Conservation (phyloP, 2,329 filamentous ascomycete genomes). For the Monilinia aucupariae region DNA sequence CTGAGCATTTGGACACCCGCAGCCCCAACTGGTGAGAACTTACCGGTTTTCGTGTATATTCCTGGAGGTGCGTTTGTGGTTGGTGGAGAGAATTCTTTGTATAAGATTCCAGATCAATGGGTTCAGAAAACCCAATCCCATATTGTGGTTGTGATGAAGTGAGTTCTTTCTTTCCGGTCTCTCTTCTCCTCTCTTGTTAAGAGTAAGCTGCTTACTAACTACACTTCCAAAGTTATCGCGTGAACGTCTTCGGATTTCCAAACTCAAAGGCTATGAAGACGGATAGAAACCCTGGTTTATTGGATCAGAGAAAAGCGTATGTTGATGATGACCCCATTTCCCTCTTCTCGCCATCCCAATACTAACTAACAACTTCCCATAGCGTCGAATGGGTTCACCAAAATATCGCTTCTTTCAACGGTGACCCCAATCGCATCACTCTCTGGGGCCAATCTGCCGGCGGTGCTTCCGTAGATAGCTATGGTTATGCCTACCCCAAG, state of each 20-base stretch:
- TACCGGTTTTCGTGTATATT: constrained; percentile 42
- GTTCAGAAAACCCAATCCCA: constrained; percentile 4
- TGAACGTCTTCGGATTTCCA: constrained; percentile 35
- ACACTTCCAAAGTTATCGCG: constrained; percentile 25
- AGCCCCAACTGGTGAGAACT: constrained; percentile 28
- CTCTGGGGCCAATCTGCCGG: constrained; percentile 64
- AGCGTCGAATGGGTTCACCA: constrained; percentile 31
- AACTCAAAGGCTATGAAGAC: constrained; percentile 22
- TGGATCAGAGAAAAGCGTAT: constrained; percentile 59
- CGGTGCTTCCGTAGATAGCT: constrained; percentile 27
- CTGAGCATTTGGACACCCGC: constrained; percentile 36
- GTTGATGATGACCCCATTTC: constrained; percentile 32
- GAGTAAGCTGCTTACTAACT: background rate
- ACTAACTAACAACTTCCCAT: constrained; percentile 46
- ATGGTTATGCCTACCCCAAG: constrained; percentile 27
- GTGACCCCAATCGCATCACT: constrained; percentile 59
- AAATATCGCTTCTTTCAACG: constrained; percentile 60
- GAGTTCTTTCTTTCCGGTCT: background rate
- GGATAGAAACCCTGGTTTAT: constrained; percentile 42
- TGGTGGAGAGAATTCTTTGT: background rate
- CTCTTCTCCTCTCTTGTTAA: too few relatives aligned
- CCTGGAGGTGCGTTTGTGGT: constrained; percentile 40
- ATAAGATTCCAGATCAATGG: constrained; percentile 6
- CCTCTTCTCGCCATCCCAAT: constrained; percentile 36
- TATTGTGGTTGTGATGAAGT: constrained; percentile 9